Percentiles rank a stretch among this genome's conserved stretches.
phyloP scores from a whole-genome alignment of 345 rosid genomes.

The Populus ilicifolia region DNA sequence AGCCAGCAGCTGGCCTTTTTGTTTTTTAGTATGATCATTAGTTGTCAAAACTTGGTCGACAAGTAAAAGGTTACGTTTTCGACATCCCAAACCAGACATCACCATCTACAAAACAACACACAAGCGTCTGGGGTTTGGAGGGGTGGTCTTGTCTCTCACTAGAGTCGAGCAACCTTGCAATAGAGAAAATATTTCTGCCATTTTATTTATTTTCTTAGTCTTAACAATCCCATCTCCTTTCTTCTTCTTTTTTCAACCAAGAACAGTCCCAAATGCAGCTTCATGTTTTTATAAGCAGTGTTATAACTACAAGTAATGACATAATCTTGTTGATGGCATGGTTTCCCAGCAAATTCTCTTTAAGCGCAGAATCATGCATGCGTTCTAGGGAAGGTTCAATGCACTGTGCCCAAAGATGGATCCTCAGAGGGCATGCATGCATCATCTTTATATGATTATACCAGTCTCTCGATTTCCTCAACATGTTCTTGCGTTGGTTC shows the following conservation, averaged over 20 bases:
- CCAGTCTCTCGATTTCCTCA: constrained; percentile 8
- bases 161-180: not conserved
- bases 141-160: not conserved
- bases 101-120: not conserved
- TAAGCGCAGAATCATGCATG: not conserved
- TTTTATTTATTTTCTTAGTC: not conserved
- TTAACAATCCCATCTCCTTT: not conserved
- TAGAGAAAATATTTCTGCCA: not conserved
- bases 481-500: not conserved
- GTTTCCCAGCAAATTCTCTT: not conserved
- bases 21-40: not conserved
- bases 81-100: not conserved
- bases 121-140: not conserved
- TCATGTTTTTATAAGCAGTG: not conserved
- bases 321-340: not conserved
- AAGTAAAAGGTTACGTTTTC: not conserved
- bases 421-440: constrained; percentile 11
- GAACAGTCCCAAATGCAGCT: not conserved
- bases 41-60: not conserved
- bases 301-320: not conserved
- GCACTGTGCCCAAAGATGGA: constrained; percentile 1
- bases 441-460: not conserved
- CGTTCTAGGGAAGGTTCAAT: constrained; percentile 22
- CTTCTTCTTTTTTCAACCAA: not conserved
- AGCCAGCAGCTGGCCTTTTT: not conserved